A percentile compares a stretch with the other conserved stretches of the same genome.
Evolutionary conservation across 768 basidiomycete genomes (phyloP).

Genomic region (Pisolithus marmoratus): DNA sequence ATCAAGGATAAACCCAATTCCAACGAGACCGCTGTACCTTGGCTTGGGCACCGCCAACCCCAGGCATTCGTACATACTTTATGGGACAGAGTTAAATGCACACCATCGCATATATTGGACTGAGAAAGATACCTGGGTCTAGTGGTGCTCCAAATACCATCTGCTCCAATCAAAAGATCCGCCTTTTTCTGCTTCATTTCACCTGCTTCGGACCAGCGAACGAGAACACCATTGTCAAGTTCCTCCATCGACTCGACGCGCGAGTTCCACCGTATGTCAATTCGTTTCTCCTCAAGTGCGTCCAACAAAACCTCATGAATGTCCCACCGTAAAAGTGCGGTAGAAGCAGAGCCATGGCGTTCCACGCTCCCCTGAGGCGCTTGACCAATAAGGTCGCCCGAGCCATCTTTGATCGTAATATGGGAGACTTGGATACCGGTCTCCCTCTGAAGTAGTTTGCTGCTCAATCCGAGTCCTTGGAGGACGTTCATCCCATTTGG

Average conservation of each 20-base stretch:
- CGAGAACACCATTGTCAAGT: slow-evolving; percentile 17
- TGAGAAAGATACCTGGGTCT: slow-evolving; percentile 15
- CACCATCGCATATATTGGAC: neutral
- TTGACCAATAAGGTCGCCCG: slow-evolving; percentile 17
- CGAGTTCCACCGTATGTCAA: slow-evolving; percentile 19
- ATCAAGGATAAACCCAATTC: slow-evolving; percentile 14
- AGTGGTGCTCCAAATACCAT: slow-evolving; percentile 27
- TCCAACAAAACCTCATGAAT: slow-evolving; percentile 27
- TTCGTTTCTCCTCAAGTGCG: slow-evolving; percentile 14
- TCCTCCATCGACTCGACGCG: slow-evolving; percentile 21
- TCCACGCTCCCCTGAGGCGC: slow-evolving; percentile 22
- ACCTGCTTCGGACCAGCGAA: slow-evolving; percentile 21
- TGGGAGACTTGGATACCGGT: slow-evolving; percentile 15
- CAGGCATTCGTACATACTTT: slow-evolving; percentile 20
- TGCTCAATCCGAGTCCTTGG: slow-evolving; percentile 20
- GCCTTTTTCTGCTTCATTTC: slow-evolving; percentile 16
- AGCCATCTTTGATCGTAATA: slow-evolving; percentile 17
- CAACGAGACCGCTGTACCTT: slow-evolving; percentile 26
- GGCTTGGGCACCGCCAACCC: slow-evolving; percentile 14
- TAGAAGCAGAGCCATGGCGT: slow-evolving; percentile 24
- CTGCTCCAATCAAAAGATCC: slow-evolving; percentile 28
- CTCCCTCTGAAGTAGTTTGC: slow-evolving; percentile 16
- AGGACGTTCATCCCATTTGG: slow-evolving; percentile 26
- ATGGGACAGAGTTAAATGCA: neutral
- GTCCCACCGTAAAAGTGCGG: slow-evolving; percentile 23